phyloP scores from a whole-genome alignment of 2,329 filamentous ascomycete genomes.

The Calonectria hawksworthii region DNA sequence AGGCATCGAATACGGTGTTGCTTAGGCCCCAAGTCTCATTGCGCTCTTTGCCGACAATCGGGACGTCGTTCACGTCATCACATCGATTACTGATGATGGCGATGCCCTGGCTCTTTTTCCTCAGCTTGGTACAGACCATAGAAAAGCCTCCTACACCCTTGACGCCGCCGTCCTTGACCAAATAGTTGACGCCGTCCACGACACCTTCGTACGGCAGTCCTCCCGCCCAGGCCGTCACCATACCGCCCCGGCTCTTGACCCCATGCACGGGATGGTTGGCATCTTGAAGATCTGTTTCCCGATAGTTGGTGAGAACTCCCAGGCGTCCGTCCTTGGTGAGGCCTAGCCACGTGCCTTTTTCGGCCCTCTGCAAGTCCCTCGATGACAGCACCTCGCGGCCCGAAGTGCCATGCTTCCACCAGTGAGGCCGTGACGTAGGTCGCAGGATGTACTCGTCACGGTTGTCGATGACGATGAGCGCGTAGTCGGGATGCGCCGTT shows the following conservation, averaged over 20 bases:
- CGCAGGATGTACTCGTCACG: slow-evolving; percentile 80
- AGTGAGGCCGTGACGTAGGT: slow-evolving; percentile 74
- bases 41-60: slow-evolving; percentile 67
- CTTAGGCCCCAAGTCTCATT: slow-evolving; percentile 71
- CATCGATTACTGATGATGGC: slow-evolving; percentile 75
- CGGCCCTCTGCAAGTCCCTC: slow-evolving; percentile 72
- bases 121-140: slow-evolving; percentile 74
- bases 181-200: slow-evolving; percentile 63
- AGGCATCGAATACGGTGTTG: slow-evolving; percentile 70
- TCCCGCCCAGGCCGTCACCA: slow-evolving; percentile 74
- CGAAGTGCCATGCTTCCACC: slow-evolving; percentile 67
- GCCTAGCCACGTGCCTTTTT: slow-evolving; percentile 77
- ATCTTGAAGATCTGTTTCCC: slow-evolving; percentile 66
- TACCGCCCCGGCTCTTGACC: slow-evolving; percentile 71
- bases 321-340: slow-evolving; percentile 71
- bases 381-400: slow-evolving; percentile 68
- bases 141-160: slow-evolving; percentile 77
- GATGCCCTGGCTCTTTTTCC: slow-evolving; percentile 63
- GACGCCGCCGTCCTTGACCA: slow-evolving; percentile 66
- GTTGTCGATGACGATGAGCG: slow-evolving; percentile 83
- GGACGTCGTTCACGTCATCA: slow-evolving; percentile 66
- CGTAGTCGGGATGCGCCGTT: slow-evolving; percentile 81
- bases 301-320: slow-evolving; percentile 77
- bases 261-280: slow-evolving; percentile 66
- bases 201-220: slow-evolving; percentile 63